phyloP scores from a whole-genome alignment of 1,284 basidiomycete genomes.

The Abortiporus biennis region DNA sequence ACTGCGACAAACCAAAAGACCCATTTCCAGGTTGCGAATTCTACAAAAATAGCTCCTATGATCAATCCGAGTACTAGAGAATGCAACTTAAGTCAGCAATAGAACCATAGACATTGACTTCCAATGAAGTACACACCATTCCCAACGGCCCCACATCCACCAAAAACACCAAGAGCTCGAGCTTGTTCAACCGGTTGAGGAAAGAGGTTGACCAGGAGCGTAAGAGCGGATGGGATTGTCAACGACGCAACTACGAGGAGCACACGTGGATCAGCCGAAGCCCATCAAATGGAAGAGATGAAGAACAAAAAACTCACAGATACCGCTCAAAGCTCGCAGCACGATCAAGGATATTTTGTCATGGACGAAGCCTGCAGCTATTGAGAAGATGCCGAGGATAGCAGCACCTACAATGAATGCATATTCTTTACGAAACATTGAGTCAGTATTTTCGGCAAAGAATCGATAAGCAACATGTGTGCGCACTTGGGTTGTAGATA shows the following conservation, averaged over 20 bases:
- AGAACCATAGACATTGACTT: too few relatives aligned
- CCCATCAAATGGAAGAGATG: background rate
- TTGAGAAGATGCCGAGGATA: conserved; percentile 30
- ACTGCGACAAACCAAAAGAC: conserved; percentile 39
- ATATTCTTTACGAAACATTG: conserved; percentile 14
- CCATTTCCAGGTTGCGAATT: conserved; percentile 37
- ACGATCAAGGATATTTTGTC: conserved; percentile 35
- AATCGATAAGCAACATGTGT: background rate
- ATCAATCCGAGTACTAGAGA: conserved; percentile 33
- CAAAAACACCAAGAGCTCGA: conserved; percentile 38
- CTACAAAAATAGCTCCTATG: conserved; percentile 36
- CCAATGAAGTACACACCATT: conserved; percentile 28
- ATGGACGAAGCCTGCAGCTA: conserved; percentile 35
- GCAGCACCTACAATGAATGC: conserved; percentile 28
- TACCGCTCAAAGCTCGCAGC: conserved; percentile 37
- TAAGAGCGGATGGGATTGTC: conserved; percentile 42
- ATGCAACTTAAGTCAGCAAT: background rate
- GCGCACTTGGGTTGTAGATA: conserved; percentile 27
- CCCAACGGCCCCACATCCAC: conserved; percentile 37
- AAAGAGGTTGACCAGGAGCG: conserved; percentile 39
- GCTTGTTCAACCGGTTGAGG: conserved; percentile 38
- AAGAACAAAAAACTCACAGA: conserved; percentile 21
- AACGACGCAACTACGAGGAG: conserved; percentile 30
- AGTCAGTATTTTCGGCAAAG: background rate
- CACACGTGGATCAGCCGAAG: background rate